Conservation (phyloP, 441 rosid species). For the Pelargonium cotyledonis region DNA sequence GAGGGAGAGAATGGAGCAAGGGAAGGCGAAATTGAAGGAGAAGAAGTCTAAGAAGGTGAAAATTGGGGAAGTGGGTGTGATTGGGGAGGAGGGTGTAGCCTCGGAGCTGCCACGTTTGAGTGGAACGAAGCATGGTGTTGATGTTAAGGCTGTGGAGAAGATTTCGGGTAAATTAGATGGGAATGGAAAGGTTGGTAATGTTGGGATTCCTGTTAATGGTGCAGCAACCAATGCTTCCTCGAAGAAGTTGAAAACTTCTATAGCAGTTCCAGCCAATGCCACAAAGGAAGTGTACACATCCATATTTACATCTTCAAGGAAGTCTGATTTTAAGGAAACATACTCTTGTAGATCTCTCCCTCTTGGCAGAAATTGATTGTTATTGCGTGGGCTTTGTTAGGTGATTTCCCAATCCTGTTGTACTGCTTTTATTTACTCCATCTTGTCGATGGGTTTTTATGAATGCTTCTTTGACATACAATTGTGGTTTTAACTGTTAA, state of each 20-base stretch:
- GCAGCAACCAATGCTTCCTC: conserved; percentile 5
- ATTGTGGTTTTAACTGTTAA: neutral
- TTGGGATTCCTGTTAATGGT: conserved; percentile 23
- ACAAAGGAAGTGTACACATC: conserved; percentile 74
- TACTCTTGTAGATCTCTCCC: conserved; percentile 78
- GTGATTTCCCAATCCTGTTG: neutral
- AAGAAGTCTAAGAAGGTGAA: conserved; percentile 43
- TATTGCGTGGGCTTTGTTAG: conserved; percentile 5
- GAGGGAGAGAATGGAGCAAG: conserved; percentile 72
- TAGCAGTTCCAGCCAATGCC: conserved; percentile 46
- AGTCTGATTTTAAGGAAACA: conserved; percentile 71
- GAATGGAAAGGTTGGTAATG: conserved; percentile 38
- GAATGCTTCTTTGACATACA: neutral
- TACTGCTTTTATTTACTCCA: neutral
- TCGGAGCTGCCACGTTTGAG: conserved; percentile 8
- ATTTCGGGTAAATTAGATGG: conserved; percentile 33
- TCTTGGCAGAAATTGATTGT: conserved; percentile 69
- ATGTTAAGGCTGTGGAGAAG: conserved; percentile 36
- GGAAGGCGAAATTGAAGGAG: conserved; percentile 45
- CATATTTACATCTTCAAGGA: conserved; percentile 70
- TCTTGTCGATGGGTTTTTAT: neutral
- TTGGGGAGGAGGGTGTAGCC: conserved; percentile 17
- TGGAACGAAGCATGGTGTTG: conserved; percentile 36
- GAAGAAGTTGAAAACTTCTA: conserved; percentile 62
- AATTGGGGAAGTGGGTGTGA: conserved; percentile 28